These are phyloP conservation scores for Globisporangium takayamanum DNA, from an alignment of 352 stramenopile genomes.

Conservation along the genomic window DNA sequence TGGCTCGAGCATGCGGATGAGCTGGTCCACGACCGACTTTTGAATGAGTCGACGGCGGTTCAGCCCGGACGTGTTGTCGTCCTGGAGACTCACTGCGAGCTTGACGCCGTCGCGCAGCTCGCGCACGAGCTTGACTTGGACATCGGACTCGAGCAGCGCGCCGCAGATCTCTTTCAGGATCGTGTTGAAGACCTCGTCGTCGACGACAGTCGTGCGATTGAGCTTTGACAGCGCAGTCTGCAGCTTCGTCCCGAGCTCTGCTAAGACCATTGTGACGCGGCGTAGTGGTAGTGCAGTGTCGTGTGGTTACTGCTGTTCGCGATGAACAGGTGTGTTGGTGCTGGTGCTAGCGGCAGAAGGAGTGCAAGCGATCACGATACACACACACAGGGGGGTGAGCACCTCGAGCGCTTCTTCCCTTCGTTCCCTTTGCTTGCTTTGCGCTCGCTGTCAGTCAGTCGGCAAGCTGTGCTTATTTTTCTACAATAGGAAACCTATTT, in stretches of 20 bases:
- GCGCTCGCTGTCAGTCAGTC: no score
- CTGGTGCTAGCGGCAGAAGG: background rate
- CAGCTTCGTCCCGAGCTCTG: slow-evolving; percentile 84
- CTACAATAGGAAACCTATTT: no score
- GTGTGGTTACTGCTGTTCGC: background rate
- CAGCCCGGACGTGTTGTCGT: slow-evolving; percentile 63
- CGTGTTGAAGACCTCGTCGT: slow-evolving; percentile 87
- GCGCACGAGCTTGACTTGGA: slow-evolving; percentile 86
- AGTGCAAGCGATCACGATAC: no score
- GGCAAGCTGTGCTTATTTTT: no score
- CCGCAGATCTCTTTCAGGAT: slow-evolving; percentile 90
- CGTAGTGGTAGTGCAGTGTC: background rate
- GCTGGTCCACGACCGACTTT: slow-evolving; percentile 87
- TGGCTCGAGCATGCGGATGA: slow-evolving; percentile 86
- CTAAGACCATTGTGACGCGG: slow-evolving; percentile 69
- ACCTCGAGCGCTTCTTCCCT: no score
- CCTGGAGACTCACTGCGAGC: slow-evolving; percentile 68
- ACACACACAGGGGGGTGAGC: no score
- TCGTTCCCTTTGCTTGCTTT: no score
- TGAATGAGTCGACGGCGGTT: slow-evolving; percentile 89
- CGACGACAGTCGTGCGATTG: slow-evolving; percentile 82
- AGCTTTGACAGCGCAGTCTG: slow-evolving; percentile 83
- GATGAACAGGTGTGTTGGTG: background rate
- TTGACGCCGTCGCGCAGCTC: slow-evolving; percentile 89
- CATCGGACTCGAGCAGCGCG: slow-evolving; percentile 86